phyloP scores from a whole-genome alignment of 306 rosid species.

The Cicer bijugum region DNA sequence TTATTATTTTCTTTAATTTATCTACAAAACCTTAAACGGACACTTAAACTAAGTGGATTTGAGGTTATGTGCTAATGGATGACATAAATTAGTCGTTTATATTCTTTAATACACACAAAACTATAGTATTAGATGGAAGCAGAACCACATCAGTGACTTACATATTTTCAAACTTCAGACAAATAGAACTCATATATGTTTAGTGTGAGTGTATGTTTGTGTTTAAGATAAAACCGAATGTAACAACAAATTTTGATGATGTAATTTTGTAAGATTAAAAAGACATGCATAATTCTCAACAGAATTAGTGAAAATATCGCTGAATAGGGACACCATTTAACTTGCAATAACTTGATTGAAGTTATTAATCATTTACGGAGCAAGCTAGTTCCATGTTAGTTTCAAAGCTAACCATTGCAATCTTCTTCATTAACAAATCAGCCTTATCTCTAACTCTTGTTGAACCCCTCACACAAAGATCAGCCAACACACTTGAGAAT shows the following conservation, averaged over 20 bases:
- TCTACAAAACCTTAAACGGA: no score
- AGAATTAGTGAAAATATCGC: neutral
- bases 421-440: slow-evolving; percentile 66
- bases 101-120: no score
- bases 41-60: no score
- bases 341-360: slow-evolving; percentile 7
- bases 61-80: no score
- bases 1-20: no score
- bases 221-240: neutral
- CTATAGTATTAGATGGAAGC: no score
- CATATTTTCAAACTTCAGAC: no score
- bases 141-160: no score
- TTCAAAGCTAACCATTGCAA: slow-evolving; percentile 50
- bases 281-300: neutral
- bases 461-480: slow-evolving; percentile 83
- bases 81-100: no score
- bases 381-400: slow-evolving; percentile 40
- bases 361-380: slow-evolving; percentile 39
- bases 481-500: slow-evolving; percentile 59
- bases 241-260: neutral
- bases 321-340: neutral
- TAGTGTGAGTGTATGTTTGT: neutral
- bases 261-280: slow-evolving; percentile 16
- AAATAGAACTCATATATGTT: neutral
- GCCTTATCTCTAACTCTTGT: slow-evolving; percentile 66